A percentile compares a stretch with the other conserved stretches of the same genome.
These are phyloP conservation scores for Scheffersomyces coipomensis DNA, from an alignment of 805 yeast species.

Conservation along the genomic window DNA sequence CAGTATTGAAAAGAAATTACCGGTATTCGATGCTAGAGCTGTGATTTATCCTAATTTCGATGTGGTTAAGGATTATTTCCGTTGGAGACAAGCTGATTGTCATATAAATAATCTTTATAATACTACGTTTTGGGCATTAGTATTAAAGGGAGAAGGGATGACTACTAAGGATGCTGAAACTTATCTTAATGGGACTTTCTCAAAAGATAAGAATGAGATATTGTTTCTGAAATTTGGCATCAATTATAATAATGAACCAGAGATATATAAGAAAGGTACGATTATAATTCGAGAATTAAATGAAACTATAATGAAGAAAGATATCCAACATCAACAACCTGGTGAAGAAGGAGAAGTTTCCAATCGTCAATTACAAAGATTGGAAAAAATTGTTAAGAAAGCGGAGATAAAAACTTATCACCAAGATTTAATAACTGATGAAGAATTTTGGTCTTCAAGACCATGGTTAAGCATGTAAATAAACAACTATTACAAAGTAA, in stretches of 20 bases:
- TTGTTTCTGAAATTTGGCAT: constrained; percentile 74
- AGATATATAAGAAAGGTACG: constrained; percentile 84
- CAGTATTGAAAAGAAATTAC: constrained; percentile 50
- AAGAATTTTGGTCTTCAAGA: constrained; percentile 55
- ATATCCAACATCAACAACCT: too few species aligned
- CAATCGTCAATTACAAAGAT: constrained; percentile 50
- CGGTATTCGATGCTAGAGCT: constrained; percentile 90
- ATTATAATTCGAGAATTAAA: constrained; percentile 50
- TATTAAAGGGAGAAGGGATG: constrained; percentile 57
- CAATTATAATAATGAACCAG: constrained; percentile 89
- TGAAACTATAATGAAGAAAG: constrained; percentile 4
- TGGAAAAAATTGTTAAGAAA: constrained; percentile 48
- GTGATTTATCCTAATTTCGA: constrained; percentile 72
- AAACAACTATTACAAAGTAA: too few species aligned
- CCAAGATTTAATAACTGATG: constrained; percentile 61
- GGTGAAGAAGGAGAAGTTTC: constrained; percentile 12
- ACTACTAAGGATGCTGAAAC: constrained; percentile 81
- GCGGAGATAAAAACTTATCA: constrained; percentile 47
- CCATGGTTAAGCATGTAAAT: too few species aligned
- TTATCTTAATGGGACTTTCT: constrained; percentile 68
- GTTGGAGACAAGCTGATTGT: constrained; percentile 96
- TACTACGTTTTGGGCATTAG: constrained; percentile 88
- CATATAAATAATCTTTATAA: constrained; percentile 94
- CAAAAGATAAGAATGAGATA: constrained; percentile 87
- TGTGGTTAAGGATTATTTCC: constrained; percentile 72